phyloP scores from a whole-genome alignment of 225 moss, liverwort and hornwort species.

The Pseudoscleropodium purum region DNA sequence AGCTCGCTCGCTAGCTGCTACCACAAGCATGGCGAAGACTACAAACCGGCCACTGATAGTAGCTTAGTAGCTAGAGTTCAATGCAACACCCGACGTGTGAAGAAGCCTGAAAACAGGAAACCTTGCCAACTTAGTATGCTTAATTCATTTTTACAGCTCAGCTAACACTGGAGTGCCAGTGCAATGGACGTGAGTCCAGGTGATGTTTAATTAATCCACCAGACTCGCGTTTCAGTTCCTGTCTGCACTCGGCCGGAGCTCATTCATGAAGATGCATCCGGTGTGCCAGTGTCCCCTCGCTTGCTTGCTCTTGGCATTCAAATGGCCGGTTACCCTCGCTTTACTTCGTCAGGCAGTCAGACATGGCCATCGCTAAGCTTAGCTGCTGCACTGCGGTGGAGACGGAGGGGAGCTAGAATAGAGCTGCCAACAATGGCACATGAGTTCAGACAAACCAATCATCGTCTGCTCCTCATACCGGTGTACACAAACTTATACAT shows the following conservation, averaged over 20 bases:
- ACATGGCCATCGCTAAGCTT: not conserved
- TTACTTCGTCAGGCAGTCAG: not conserved
- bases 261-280: not conserved
- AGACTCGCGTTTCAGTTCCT: not conserved
- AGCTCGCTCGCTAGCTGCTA: not conserved
- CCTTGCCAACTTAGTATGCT: not conserved
- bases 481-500: not conserved
- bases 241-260: not conserved
- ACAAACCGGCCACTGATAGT: not conserved
- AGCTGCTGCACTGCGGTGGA: not conserved
- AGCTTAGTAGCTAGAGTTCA: not conserved
- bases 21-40: not conserved
- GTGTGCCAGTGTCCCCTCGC: not conserved
- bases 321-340: not conserved
- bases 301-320: not conserved
- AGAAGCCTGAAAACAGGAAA: not conserved
- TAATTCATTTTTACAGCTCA: not conserved
- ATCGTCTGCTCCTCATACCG: not conserved
- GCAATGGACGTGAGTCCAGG: not conserved
- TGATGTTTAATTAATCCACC: not conserved
- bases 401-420: not conserved
- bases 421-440: not conserved
- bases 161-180: not conserved
- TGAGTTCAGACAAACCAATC: not conserved
- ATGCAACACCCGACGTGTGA: not conserved